Conservation (phyloP, 164 flowering plant genomes). For the Magnolia changhungtana region DNA sequence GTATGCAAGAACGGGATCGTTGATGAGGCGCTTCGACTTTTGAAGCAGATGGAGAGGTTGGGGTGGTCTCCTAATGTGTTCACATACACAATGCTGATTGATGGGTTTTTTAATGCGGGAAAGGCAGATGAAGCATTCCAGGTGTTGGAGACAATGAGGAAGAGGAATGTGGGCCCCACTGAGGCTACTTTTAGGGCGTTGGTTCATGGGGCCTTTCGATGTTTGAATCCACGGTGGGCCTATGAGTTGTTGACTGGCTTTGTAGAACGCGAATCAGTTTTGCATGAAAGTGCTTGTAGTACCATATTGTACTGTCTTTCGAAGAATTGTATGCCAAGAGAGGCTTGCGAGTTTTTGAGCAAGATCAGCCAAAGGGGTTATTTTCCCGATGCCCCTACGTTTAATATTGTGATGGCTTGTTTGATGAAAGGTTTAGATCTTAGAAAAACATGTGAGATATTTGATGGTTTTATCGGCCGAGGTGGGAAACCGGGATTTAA, state of each 20-base stretch:
- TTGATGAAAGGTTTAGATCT: slow-evolving; percentile 52
- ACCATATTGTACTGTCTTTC: slow-evolving; percentile 57
- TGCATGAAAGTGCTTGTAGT: slow-evolving; percentile 49
- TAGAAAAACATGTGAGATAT: slow-evolving; percentile 43
- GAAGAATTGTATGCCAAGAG: slow-evolving; percentile 51
- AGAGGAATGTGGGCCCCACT: slow-evolving; percentile 58
- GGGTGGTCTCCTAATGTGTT: slow-evolving; percentile 68
- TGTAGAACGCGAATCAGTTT: slow-evolving; percentile 36
- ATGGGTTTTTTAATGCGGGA: slow-evolving; percentile 79
- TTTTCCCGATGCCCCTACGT: slow-evolving; percentile 30
- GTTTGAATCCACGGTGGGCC: slow-evolving; percentile 42
- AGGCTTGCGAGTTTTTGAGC: slow-evolving; percentile 48
- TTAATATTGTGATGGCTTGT: slow-evolving; percentile 51
- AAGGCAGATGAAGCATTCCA: slow-evolving; percentile 64
- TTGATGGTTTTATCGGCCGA: slow-evolving; percentile 39
- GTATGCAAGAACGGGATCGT: slow-evolving; percentile 80
- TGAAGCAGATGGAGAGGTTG: slow-evolving; percentile 73
- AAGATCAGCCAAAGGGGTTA: slow-evolving; percentile 48
- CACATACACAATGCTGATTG: slow-evolving; percentile 75
- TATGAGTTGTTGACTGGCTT: slow-evolving; percentile 41
- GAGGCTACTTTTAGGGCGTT: slow-evolving; percentile 86
- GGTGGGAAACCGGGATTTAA: slow-evolving; percentile 53
- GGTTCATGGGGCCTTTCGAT: slow-evolving; percentile 74
- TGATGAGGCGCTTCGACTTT: slow-evolving; percentile 81
- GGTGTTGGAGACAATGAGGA: slow-evolving; percentile 59